Percentiles rank a stretch among this genome's conserved stretches.
phyloP scores from a whole-genome alignment of 2,329 filamentous ascomycete species.

The Colletotrichum echinochloae region DNA sequence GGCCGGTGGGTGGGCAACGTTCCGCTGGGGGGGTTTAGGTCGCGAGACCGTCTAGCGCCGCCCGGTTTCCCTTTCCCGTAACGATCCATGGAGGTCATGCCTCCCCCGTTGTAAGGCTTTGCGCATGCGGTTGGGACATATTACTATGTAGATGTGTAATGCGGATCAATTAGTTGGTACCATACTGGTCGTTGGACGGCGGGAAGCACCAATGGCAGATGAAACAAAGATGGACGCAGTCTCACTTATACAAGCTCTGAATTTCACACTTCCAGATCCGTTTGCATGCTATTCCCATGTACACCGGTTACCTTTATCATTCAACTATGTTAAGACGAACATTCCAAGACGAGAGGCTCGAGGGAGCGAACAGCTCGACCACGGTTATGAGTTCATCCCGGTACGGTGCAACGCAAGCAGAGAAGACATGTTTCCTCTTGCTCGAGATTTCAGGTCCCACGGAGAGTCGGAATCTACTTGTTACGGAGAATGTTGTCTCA shows the following conservation, averaged over 20 bases:
- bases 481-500: too few relatives aligned
- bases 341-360: not conserved
- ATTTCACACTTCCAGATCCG: not conserved
- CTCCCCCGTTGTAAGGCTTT: too few relatives aligned
- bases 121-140: not conserved
- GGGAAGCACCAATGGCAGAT: not conserved
- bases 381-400: not conserved
- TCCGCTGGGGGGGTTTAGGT: slow-evolving; percentile 34
- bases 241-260: not conserved
- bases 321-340: not conserved
- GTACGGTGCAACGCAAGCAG: not conserved
- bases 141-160: not conserved
- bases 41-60: too few relatives aligned
- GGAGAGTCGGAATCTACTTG: too few relatives aligned
- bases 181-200: not conserved
- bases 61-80: too few relatives aligned
- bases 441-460: not conserved
- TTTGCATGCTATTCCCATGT: not conserved
- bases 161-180: not conserved
- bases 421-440: not conserved
- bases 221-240: not conserved
- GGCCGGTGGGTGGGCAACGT: slow-evolving; percentile 32
- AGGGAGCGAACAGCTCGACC: too few relatives aligned
- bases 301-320: not conserved
- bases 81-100: not conserved